Evolutionary conservation across 2,329 filamentous ascomycete genomes (phyloP).

Genomic region (Venturia aucupariae): DNA sequence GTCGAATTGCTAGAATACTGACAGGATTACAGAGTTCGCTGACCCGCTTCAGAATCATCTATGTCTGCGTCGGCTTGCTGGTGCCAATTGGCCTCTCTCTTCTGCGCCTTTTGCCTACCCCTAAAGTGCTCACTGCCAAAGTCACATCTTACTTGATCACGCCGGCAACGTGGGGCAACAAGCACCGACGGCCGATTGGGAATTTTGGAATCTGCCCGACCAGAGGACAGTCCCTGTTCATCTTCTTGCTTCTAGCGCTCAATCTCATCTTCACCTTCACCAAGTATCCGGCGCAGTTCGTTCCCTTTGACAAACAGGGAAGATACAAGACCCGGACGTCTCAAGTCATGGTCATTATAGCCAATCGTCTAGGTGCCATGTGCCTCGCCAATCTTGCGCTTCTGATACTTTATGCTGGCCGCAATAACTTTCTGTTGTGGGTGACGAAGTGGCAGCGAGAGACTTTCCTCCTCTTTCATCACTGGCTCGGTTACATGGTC

Average conservation of each 20-base stretch:
- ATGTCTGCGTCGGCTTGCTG: slow-evolving; percentile 22
- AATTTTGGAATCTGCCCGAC: slow-evolving; percentile 25
- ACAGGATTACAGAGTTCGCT: background rate
- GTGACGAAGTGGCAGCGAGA: slow-evolving; percentile 41
- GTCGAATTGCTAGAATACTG: no score
- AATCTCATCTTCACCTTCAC: slow-evolving; percentile 27
- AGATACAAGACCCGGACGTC: slow-evolving; percentile 13
- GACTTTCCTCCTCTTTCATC: slow-evolving; percentile 41
- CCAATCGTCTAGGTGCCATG: slow-evolving; percentile 34
- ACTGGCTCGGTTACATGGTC: slow-evolving; percentile 39
- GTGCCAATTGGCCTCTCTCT: slow-evolving; percentile 22
- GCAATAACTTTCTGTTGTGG: slow-evolving; percentile 42
- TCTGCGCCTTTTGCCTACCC: slow-evolving; percentile 22
- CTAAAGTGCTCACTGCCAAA: slow-evolving; percentile 20
- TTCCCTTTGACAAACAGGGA: slow-evolving; percentile 21
- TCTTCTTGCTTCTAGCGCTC: slow-evolving; percentile 30
- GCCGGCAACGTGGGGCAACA: background rate
- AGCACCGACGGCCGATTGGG: slow-evolving; percentile 19
- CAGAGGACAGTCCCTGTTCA: slow-evolving; percentile 36
- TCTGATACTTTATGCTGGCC: slow-evolving; percentile 34
- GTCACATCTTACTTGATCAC: slow-evolving; percentile 16
- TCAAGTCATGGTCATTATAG: slow-evolving; percentile 29
- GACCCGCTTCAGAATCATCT: slow-evolving; percentile 15
- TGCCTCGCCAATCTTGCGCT: slow-evolving; percentile 34
- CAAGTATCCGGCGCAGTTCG: slow-evolving; percentile 23